Evolutionary conservation across 352 stramenopile species (phyloP).

Genomic region (Phytopythium boreale): DNA sequence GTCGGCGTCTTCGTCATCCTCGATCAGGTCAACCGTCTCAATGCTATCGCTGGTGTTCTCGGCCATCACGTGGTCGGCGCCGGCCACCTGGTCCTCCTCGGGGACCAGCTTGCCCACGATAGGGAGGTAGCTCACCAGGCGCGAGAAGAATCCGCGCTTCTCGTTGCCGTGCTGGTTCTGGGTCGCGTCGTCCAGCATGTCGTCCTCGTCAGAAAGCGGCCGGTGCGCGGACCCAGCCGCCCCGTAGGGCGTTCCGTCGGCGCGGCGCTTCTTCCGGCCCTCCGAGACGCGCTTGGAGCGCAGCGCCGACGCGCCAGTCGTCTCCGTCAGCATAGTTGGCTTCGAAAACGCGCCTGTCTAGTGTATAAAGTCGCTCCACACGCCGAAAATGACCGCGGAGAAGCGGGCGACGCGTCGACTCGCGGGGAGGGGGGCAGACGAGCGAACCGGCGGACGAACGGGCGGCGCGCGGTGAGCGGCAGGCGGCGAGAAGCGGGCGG

Average conservation of each 20-base stretch:
- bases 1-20: conserved; percentile 18
- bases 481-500: neutral
- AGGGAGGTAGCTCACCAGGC: conserved; percentile 63
- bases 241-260: conserved; percentile 34
- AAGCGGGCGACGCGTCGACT: neutral
- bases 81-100: conserved; percentile 30
- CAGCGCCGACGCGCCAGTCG: conserved; percentile 16
- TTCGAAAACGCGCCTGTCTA: neutral
- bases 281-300: conserved; percentile 10
- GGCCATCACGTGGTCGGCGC: conserved; percentile 10
- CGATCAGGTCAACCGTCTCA: conserved; percentile 17
- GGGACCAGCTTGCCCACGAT: conserved; percentile 52
- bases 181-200: conserved; percentile 9
- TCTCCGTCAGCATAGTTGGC: conserved; percentile 24
- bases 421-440: neutral
- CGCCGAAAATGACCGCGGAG: neutral
- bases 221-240: conserved; percentile 19
- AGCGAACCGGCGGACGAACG: neutral
- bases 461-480: neutral
- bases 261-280: conserved; percentile 30
- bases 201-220: conserved; percentile 7
- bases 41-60: conserved; percentile 11
- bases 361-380: neutral
- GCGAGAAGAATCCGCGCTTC: conserved; percentile 40
- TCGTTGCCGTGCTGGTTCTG: conserved; percentile 5